Conservation (phyloP, 805 yeast species). For the Lachancea thermotolerans region DNA sequence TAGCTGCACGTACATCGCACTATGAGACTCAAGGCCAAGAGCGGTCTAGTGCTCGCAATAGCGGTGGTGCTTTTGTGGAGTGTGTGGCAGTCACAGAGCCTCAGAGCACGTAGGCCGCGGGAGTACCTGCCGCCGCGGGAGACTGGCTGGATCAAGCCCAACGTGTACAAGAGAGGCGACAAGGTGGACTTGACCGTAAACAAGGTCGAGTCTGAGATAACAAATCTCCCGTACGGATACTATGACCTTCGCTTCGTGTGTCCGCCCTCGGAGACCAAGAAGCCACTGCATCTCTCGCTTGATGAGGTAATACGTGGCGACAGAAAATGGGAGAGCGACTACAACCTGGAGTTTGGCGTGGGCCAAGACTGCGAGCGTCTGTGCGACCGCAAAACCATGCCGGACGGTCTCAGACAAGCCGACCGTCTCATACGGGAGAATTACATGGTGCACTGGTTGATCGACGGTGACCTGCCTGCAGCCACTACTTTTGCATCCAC, state of each 20-base stretch:
- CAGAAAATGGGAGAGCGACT: conserved; percentile 68
- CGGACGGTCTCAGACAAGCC: conserved; percentile 47
- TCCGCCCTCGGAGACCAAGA: conserved; percentile 49
- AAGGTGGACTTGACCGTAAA: conserved; percentile 64
- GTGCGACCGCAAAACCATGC: conserved; percentile 59
- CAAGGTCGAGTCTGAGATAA: conserved; percentile 65
- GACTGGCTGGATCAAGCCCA: conserved; percentile 27
- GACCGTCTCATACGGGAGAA: conserved; percentile 56
- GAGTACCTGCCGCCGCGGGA: background rate
- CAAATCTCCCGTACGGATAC: conserved; percentile 71
- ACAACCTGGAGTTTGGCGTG: conserved; percentile 53
- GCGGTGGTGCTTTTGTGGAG: conserved; percentile 1
- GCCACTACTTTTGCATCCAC: conserved; percentile 72
- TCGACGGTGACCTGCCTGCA: conserved; percentile 74
- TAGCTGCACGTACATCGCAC: background rate
- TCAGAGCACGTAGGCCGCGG: background rate
- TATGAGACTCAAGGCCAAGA: background rate
- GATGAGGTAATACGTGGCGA: conserved; percentile 81
- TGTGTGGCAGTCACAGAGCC: background rate
- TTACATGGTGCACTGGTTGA: conserved; percentile 75
- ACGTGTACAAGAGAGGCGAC: conserved; percentile 44
- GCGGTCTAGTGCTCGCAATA: background rate
- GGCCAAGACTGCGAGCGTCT: conserved; percentile 60
- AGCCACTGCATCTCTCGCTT: conserved; percentile 59
- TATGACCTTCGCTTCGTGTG: conserved; percentile 77